phyloP scores from a whole-genome alignment of 2,329 filamentous ascomycete genomes.

The Penicillium italicum region DNA sequence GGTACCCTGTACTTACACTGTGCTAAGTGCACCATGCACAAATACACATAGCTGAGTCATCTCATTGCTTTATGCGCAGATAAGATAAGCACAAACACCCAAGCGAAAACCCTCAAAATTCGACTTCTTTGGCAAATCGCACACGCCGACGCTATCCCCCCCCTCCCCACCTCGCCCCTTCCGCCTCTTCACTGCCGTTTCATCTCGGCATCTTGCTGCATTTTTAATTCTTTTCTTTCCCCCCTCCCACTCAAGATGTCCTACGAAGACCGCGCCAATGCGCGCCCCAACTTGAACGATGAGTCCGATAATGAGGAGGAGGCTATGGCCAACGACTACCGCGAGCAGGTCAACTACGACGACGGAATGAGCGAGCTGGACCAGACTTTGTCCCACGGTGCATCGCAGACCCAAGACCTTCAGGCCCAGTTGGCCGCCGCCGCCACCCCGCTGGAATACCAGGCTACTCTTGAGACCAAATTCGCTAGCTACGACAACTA shows the following conservation, averaged over 20 bases:
- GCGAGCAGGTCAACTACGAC: constrained; percentile 92
- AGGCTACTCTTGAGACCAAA: constrained; percentile 91
- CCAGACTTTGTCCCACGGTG: constrained; percentile 65
- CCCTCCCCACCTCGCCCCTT: constrained; percentile 19
- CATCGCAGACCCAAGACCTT: constrained; percentile 80
- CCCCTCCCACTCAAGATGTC: constrained; percentile 39
- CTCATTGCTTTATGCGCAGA: constrained; percentile 23
- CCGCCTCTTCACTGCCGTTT: constrained; percentile 19
- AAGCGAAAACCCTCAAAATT: constrained; percentile 49
- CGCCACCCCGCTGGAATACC: constrained; percentile 92
- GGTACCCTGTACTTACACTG: neutral
- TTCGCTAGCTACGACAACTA: constrained; percentile 99
- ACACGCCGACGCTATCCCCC: constrained; percentile 36
- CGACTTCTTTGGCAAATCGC: constrained; percentile 38
- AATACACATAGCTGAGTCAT: constrained; percentile 30
- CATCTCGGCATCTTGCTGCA: constrained; percentile 16
- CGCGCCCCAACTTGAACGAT: constrained; percentile 55
- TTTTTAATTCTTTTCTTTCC: constrained; percentile 7
- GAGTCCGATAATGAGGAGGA: constrained; percentile 97
- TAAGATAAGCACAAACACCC: constrained; percentile 47
- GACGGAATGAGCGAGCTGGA: constrained; percentile 80
- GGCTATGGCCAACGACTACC: constrained; percentile 90
- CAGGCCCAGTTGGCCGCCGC: constrained; percentile 87
- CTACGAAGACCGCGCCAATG: constrained; percentile 44
- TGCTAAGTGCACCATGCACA: neutral